Evolutionary conservation across 306 rosid genomes (phyloP).

Genomic region (Pterocarpus macrocarpus): DNA sequence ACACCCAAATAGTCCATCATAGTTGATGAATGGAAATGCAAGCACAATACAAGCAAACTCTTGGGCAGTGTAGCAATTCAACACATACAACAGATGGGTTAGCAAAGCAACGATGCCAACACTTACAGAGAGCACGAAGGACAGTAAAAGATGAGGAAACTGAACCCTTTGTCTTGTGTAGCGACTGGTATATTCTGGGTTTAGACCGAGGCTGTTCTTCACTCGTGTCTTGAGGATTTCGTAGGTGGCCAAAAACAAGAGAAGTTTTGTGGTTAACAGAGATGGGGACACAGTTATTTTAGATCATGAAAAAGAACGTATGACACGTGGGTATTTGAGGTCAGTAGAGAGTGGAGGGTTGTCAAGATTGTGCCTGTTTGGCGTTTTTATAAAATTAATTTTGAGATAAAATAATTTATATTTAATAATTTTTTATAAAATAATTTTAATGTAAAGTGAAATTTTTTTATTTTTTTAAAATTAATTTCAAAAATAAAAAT

Average conservation of each 20-base stretch:
- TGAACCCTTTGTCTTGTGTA: neutral
- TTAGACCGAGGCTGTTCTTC: neutral
- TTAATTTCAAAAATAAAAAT: too few relatives aligned
- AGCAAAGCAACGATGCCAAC: neutral
- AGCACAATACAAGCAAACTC: neutral
- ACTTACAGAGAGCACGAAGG: slow-evolving; percentile 36
- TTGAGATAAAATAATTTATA: too few relatives aligned
- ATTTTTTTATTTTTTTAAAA: too few relatives aligned
- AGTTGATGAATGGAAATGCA: neutral
- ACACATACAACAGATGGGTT: too few relatives aligned
- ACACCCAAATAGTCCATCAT: neutral
- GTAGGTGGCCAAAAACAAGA: neutral
- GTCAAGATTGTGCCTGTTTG: too few relatives aligned
- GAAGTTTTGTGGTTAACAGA: neutral
- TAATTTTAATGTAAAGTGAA: too few relatives aligned
- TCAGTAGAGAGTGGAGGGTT: slow-evolving; percentile 17
- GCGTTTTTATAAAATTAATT: too few relatives aligned
- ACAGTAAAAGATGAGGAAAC: neutral
- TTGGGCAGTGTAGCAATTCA: too few relatives aligned
- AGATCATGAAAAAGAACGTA: neutral
- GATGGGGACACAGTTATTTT: slow-evolving; percentile 11
- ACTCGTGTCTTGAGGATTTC: neutral
- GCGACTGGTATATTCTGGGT: neutral
- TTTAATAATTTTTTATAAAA: too few relatives aligned
- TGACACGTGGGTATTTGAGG: slow-evolving; percentile 34